Base-by-base conservation (phyloP, 176 grass and related monocot species). In the Cenchrus fungigraminus region DNA sequence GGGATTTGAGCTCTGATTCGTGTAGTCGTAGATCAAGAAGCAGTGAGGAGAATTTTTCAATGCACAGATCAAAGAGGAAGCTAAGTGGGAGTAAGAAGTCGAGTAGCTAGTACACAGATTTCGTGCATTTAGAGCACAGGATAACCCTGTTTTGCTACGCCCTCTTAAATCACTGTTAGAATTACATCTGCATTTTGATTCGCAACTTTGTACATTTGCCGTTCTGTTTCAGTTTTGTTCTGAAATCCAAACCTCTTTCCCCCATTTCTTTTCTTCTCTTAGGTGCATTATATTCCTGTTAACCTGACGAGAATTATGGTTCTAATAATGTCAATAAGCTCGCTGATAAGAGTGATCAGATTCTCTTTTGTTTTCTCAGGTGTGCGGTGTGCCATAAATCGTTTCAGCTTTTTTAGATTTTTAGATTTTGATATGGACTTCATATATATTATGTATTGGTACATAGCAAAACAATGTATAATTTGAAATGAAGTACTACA, bases 21-120 rank as follows among this genome's bases (percentile, higher is more conserved):
- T 15, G n/a, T 80, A 68, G 80, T 9, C 15, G 79, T 69, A 66
- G 56, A 31, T 82, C 80, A 13, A 85, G 74, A 63, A 88, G 79
- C 75, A 79, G 88, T 4, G 70, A 88, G 51, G 53, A 86, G 31
- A 79, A 76, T 37, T 43, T 80, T 46, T 78, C 72, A 13, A 34
- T 34, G 56, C 78, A 56, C 13, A 90, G 19, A 12, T 80, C 28
- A 1, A 75, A 73, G 32, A 89, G 51, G 86, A 74, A 83, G 53
- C 69, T 14, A 61, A 79, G 32, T 34, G 25, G 15, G 12, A 15
- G 56, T 16, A 34, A 47, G 17, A 43, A 57, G 65, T 42, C 52
- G 22, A 55, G 34, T 56, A 43, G 73, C 32, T 68, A 55, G 78
- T 53, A 42, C 61, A 51, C 19, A 20, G 5, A 16, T 29, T 40